Evolutionary conservation across 179 eudicot species (phyloP).

Genomic region (Beta lomatogona): DNA sequence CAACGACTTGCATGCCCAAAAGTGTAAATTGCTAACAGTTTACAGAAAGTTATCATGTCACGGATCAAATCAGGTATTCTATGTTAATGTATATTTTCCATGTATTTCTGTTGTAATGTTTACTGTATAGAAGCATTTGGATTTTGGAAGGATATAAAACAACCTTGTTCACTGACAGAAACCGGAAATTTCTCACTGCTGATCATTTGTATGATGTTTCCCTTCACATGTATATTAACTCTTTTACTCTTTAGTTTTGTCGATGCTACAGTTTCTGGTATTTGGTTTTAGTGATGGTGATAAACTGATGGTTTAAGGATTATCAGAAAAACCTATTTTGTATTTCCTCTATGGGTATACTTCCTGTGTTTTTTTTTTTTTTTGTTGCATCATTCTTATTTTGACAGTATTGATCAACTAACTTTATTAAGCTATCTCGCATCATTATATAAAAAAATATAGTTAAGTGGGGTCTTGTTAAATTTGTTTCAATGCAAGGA

Average conservation of each 20-base stretch:
- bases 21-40: neutral
- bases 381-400: neutral
- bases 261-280: neutral
- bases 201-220: neutral
- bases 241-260: neutral
- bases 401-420: neutral
- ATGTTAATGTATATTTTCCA: conserved; percentile 5
- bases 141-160: neutral
- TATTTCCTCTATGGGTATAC: neutral
- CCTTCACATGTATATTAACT: neutral
- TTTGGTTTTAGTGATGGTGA: neutral
- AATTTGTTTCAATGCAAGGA: too few relatives aligned
- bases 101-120: neutral
- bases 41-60: neutral
- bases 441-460: too few relatives aligned
- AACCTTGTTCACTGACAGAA: neutral
- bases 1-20: neutral
- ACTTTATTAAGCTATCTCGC: neutral
- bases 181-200: neutral
- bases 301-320: neutral
- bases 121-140: neutral
- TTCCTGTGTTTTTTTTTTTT: neutral
- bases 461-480: too few relatives aligned
- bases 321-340: neutral
- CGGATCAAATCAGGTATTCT: neutral